Percentiles rank a stretch among this genome's conserved stretches.
These are phyloP conservation scores for Schizochytrium sp. DNA, from an alignment of 108 stramenopile species.

Conservation along the genomic window DNA sequence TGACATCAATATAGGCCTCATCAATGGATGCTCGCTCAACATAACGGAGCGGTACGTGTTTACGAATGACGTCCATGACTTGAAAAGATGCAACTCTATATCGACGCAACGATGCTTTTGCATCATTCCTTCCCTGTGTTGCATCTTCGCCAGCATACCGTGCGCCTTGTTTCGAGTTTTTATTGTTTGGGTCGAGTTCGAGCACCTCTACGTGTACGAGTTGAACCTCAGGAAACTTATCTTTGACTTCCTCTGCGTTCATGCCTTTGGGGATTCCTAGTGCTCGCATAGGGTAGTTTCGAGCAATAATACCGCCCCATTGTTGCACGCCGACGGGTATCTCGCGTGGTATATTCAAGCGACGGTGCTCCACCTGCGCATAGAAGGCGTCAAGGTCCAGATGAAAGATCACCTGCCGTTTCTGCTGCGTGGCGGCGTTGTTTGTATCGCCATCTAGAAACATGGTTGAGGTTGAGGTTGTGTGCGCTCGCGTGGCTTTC, in stretches of 20 bases:
- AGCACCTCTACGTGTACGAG: conserved; percentile 73
- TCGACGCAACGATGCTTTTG: conserved; percentile 65
- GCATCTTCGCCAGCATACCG: neutral
- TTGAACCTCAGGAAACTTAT: conserved; percentile 65
- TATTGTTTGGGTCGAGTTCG: neutral
- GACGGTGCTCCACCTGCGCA: conserved; percentile 68
- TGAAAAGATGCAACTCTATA: conserved; percentile 1
- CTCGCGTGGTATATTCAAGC: conserved; percentile 62
- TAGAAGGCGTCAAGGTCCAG: conserved; percentile 73
- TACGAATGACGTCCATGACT: neutral
- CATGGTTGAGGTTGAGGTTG: too few relatives aligned
- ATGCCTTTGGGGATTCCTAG: conserved; percentile 68
- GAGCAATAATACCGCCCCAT: conserved; percentile 71
- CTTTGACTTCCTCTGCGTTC: conserved; percentile 64
- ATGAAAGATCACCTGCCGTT: conserved; percentile 67
- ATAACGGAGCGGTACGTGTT: conserved; percentile 62
- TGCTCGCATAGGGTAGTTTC: conserved; percentile 70
- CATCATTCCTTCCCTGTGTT: conserved; percentile 20
- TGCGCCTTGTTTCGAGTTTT: neutral
- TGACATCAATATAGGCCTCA: conserved; percentile 72
- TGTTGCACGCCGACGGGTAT: conserved; percentile 69
- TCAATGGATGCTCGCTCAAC: conserved; percentile 73
- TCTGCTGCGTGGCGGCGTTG: neutral
- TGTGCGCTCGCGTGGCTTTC: too few relatives aligned
- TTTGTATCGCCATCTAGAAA: too few relatives aligned